Evolutionary conservation across 768 basidiomycete species (phyloP).

Genomic region (Tulasnella sp.): DNA sequence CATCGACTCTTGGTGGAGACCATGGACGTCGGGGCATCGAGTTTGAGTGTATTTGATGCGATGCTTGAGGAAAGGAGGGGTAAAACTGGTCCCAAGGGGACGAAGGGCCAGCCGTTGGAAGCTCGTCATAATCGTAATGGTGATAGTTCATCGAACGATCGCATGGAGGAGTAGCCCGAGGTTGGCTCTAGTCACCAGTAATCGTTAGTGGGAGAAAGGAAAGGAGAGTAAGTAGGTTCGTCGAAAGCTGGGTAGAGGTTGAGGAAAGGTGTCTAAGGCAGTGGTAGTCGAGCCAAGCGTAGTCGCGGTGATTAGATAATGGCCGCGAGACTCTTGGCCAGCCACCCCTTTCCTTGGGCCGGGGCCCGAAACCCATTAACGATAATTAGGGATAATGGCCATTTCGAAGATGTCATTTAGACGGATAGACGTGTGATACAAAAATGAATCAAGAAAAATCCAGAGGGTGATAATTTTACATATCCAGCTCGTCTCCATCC

Average conservation of each 20-base stretch:
- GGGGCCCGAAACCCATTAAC: neutral
- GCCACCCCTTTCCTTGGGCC: neutral
- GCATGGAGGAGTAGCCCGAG: neutral
- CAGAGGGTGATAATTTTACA: neutral
- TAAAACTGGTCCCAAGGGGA: neutral
- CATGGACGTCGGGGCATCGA: neutral
- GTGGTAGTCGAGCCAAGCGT: neutral
- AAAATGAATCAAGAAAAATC: neutral
- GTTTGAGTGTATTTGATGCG: neutral
- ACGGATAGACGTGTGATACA: too few species aligned
- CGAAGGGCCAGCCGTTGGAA: neutral
- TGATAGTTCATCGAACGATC: neutral
- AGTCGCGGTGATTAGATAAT: neutral
- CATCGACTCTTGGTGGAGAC: neutral
- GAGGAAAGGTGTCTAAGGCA: neutral
- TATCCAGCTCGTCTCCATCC: conserved; percentile 41
- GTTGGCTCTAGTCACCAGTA: neutral
- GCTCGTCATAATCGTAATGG: neutral
- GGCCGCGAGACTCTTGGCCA: neutral
- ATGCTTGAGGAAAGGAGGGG: neutral
- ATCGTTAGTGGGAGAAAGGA: neutral
- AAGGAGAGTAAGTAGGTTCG: neutral
- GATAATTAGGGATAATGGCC: neutral
- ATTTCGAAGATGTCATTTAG: too few species aligned
- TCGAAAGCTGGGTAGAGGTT: neutral